Base-by-base conservation (phyloP, 2,329 filamentous ascomycete species). In the Ophiostoma sp. region DNA sequence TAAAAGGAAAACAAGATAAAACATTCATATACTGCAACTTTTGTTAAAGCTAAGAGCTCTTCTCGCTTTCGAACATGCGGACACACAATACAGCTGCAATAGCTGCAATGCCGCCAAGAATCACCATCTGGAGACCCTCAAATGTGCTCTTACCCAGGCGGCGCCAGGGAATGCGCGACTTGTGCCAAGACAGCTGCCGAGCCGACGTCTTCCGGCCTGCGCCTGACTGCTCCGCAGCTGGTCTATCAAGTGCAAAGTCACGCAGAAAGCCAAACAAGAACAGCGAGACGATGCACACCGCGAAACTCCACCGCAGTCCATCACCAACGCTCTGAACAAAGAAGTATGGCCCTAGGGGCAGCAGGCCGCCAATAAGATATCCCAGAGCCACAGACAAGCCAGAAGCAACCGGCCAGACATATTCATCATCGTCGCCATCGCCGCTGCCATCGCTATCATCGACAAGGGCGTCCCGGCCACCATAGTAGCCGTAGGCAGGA, bases 321-420 rank as follows among this genome's bases (percentile, higher is more conserved):
- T 76, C 73, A 64, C 74, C 73, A 4, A 77, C 76, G 15, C 71
- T 68, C 1, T 35, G 44, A 33, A 77, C 75, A 23, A 77, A 74
- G 66, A 78, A 77, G 70, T 78, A 78, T 0, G 77, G 77, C 69
- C 77, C 75, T 31, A 78, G 72, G 1, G 77, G 77, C 10, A 78
- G 72, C 48, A 76, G 70, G 31, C 77, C 77, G 7, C 77, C 77
- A 4, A 78, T 65, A 1, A 78, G 72, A 68, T 78, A 78, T 20
- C 77, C 77, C 0, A 75, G 39, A 1, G 76, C 74, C 1, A 78
- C 76, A 0, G 77, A 77, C 0, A 76, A 23, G 2, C 77, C 77
- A 0, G 73, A 71, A 0, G 76, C 35, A 0, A 77, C 60, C 1
- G 77, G 75, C 48, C 74, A 76, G 13, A 72, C 70, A 5, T 62